Base-by-base conservation (phyloP, 768 basidiomycete genomes). In the Termitomyces sp. region DNA sequence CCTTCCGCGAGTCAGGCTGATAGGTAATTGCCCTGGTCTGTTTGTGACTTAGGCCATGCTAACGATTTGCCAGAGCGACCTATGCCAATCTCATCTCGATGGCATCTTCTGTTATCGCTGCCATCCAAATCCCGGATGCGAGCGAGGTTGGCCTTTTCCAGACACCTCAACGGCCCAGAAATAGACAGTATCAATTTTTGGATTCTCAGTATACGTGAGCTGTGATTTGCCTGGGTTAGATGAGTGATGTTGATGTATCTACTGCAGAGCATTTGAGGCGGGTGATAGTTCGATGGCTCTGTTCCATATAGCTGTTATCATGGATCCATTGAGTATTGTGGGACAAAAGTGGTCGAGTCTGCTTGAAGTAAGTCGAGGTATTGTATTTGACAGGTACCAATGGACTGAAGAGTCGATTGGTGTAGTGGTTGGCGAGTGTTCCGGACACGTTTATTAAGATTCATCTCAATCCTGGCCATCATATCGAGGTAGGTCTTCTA, bases 321-420 rank as follows among this genome's bases (percentile, higher is more conserved):
- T 98, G 8, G 92, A 98, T 66, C 95, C 96, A 0, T 66, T 97
- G 28, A 92, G 88, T 47, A 89, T 92, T 65, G 71, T 77, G 5
- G 90, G 88, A 2, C 94, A 98, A 66, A 86, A 85, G 60, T 97
- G 93, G 88, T 82, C 90, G 1, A 81, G 86, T 54, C 64, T 98
- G 40, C 68, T 96, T 24, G 75, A 86, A 70, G 93, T 93, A 57
- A 56, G 76, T 48, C 22, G 28, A 24, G 32, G 9, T 10, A 40
- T 7, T 22, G 5, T 11, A 37, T 4, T 32, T 8, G 3, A 17
- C 44, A 45, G 6, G 37, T 40, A 43, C 8, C 34, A 48, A 38
- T 56, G 11, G 34, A 19, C 24, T 43, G 14, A 43, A 12, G n/a
- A 7, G 7, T 32, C 15, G 19, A 3, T 44, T 42, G 47, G 28